Percentiles rank a stretch among this genome's conserved stretches.
These are phyloP conservation scores for Stylonectria norvegica DNA, from an alignment of 2,329 filamentous ascomycete genomes.

Conservation along the genomic window DNA sequence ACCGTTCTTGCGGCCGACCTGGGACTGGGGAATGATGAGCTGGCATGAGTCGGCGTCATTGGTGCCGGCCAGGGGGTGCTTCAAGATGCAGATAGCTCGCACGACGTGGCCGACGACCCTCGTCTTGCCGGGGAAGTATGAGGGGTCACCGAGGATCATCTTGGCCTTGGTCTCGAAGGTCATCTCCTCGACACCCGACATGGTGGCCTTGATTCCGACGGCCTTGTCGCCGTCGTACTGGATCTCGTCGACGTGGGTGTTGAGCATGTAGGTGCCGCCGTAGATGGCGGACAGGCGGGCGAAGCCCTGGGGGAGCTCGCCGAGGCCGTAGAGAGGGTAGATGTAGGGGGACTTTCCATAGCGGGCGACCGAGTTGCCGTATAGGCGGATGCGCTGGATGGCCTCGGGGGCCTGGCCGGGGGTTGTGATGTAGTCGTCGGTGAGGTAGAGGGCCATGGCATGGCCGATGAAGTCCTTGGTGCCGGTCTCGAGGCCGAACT, in stretches of 20 bases:
- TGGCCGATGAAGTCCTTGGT: conserved; percentile 97
- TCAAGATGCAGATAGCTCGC: conserved; percentile 95
- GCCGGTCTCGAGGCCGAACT: conserved; percentile 84
- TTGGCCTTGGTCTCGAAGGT: conserved; percentile 95
- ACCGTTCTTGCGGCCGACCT: conserved; percentile 96
- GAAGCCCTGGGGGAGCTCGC: conserved; percentile 95
- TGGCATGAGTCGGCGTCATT: conserved; percentile 86
- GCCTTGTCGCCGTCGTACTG: conserved; percentile 81
- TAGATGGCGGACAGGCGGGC: conserved; percentile 97
- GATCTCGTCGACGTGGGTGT: conserved; percentile 89
- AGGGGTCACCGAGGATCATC: conserved; percentile 93
- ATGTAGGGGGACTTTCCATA: conserved; percentile 99
- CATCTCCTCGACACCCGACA: conserved; percentile 87
- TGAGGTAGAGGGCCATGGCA: conserved; percentile 94
- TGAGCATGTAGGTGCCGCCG: conserved; percentile 98
- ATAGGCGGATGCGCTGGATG: conserved; percentile 88
- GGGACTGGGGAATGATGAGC: conserved; percentile 95
- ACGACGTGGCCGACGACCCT: conserved; percentile 85
- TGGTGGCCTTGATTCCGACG: conserved; percentile 95
- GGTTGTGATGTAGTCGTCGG: conserved; percentile 78
- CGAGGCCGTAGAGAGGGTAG: conserved; percentile 96
- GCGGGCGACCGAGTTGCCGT: conserved; percentile 94
- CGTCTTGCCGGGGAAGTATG: conserved; percentile 90
- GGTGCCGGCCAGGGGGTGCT: conserved; percentile 89
- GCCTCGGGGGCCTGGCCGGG: conserved; percentile 75